A percentile compares a stretch with the other conserved stretches of the same genome.
These are phyloP conservation scores for Kodamaea sp. DNA, from an alignment of 1,139 yeast species.

Conservation along the genomic window DNA sequence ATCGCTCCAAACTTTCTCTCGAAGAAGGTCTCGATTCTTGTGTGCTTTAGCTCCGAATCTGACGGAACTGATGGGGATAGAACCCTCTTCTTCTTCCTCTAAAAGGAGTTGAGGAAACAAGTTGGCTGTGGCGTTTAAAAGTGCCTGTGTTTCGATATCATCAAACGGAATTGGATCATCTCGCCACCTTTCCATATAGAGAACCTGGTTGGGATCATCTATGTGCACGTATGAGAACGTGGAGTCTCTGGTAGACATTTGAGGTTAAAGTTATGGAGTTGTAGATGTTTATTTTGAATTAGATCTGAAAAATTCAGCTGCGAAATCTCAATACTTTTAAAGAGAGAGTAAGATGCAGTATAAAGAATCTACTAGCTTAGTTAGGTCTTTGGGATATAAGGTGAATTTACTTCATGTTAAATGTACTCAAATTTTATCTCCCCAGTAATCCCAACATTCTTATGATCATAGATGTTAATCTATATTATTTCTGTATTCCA, in stretches of 20 bases:
- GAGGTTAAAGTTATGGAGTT: too few species aligned
- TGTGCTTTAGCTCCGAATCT: conserved; percentile 41
- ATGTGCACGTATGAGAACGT: conserved; percentile 39
- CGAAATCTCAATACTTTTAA: too few species aligned
- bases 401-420: too few species aligned
- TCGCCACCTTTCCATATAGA: conserved; percentile 45
- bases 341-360: too few species aligned
- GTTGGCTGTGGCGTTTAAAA: conserved; percentile 38
- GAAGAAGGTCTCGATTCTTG: conserved; percentile 33
- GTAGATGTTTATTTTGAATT: too few species aligned
- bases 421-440: too few species aligned
- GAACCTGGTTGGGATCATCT: conserved; percentile 41
- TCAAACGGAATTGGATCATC: conserved; percentile 45
- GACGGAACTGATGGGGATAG: conserved; percentile 38
- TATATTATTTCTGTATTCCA: too few species aligned
- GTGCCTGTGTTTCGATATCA: conserved; percentile 41
- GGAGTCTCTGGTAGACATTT: conserved; percentile 25
- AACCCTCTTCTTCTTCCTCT: conserved; percentile 47
- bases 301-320: too few species aligned
- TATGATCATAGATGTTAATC: too few species aligned
- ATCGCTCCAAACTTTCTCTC: conserved; percentile 41
- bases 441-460: too few species aligned
- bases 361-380: too few species aligned
- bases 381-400: too few species aligned
- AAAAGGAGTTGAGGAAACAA: conserved; percentile 39